Evolutionary conservation across 176 grass and related monocot genomes (phyloP).

Genomic region (Pontederia crassipes): DNA sequence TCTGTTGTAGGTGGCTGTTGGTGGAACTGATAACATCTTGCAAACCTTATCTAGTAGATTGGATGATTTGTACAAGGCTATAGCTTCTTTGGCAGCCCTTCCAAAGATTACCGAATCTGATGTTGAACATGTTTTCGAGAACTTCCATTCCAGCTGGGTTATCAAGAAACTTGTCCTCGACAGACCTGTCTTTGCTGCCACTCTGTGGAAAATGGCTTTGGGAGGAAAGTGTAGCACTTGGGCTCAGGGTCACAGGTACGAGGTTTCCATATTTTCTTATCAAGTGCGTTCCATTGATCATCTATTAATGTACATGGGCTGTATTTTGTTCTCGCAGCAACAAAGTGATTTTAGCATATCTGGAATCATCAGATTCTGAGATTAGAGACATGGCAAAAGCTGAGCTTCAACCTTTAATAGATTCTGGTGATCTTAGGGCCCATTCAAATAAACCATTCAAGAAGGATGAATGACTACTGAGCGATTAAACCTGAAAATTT

Average conservation of each 20-base stretch:
- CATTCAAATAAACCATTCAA: conserved; percentile 27
- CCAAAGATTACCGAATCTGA: conserved; percentile 46
- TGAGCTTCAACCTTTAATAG: conserved; percentile 56
- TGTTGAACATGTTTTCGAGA: conserved; percentile 63
- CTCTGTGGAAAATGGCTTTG: conserved; percentile 57
- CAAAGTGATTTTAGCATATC: conserved; percentile 69
- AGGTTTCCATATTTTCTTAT: not conserved
- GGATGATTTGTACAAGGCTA: conserved; percentile 45
- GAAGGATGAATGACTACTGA: conserved; percentile 16
- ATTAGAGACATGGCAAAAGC: conserved; percentile 46
- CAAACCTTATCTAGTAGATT: conserved; percentile 29
- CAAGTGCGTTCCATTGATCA: not conserved
- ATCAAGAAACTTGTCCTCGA: conserved; percentile 67
- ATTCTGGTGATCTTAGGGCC: conserved; percentile 44
- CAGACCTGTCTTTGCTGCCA: conserved; percentile 44
- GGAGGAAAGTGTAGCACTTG: conserved; percentile 56
- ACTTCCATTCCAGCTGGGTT: conserved; percentile 68
- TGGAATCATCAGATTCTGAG: conserved; percentile 48
- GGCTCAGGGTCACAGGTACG: conserved; percentile 77
- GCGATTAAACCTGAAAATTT: no score
- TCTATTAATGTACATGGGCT: not conserved
- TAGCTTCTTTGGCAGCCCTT: conserved; percentile 53
- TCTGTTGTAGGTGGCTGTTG: conserved; percentile 44
- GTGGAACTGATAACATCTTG: conserved; percentile 63
- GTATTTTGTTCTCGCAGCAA: conserved; percentile 29